Base-by-base conservation (phyloP, 352 stramenopile species). In the Pythium rhizo-oryzae region DNA sequence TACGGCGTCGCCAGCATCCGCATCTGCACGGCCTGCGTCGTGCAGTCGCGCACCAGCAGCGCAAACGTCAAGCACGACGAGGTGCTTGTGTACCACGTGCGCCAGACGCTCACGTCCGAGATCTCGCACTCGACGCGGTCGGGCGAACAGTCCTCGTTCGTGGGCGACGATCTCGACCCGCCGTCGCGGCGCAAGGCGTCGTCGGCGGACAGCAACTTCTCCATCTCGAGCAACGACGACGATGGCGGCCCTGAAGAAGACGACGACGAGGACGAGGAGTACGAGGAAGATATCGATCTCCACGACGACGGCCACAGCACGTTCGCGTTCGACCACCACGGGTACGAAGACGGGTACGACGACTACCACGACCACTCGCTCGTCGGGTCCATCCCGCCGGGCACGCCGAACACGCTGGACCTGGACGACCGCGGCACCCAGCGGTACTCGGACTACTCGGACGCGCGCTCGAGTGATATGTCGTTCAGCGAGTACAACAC, bases 11-110 rank as follows among this genome's bases (percentile, higher is more conserved):
- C 70, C 33, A 58, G 65, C 39, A 78, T 84, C 35, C 85, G 85
- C 15, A 86, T 93, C 62, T 93, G 85, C 63, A 90, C 76, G 15
- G 80, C 77, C 15, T 93, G 85, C 39, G 70, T 93, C 4, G 71
- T 90, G 8, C 72, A 85, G 21, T 80, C 83, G 37, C 75, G 33
- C 47, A 58, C 33, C 23, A 66, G 8, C 67, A 76, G 47, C 58
- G 72, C 55, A 67, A 44, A 41, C 37, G 50, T 25, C 35, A 53
- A 62, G 33, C 58, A 72, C 24, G 71, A 78, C 37, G 75, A 81
- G 39, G 67, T 80, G 47, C 75, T 85, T 16, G 78, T 87, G 39
- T 80, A 74, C 70, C 76, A 87, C 58, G 56, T 85, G 23, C 67
- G 73, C 8, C 64, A 62, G 37, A 76, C 71, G 0, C 41, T 74